Conservation (phyloP, 169 alveolate genomes). For the Miamiensis avidus region DNA sequence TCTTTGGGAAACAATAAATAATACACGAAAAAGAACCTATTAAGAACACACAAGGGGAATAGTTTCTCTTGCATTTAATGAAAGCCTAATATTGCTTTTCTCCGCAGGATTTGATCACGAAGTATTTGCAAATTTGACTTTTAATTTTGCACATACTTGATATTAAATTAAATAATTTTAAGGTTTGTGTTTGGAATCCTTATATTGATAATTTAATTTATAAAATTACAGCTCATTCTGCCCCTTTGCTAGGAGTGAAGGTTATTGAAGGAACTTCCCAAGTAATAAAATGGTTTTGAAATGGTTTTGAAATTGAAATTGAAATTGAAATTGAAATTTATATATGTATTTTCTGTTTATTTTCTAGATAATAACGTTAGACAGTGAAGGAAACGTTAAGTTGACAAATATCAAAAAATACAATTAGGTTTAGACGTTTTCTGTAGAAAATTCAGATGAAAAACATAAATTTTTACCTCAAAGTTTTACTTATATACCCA, state of each 20-base stretch:
- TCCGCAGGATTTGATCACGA: slow-evolving; percentile 87
- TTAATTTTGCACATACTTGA: neutral
- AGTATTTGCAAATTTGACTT: slow-evolving; percentile 13
- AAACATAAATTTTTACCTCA: slow-evolving; percentile 49
- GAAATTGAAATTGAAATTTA: slow-evolving; percentile 48
- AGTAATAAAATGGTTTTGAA: slow-evolving; percentile 69
- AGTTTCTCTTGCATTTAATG: slow-evolving; percentile 63
- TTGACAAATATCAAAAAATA: slow-evolving; percentile 50
- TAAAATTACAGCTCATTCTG: slow-evolving; percentile 75
- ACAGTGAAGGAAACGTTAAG: slow-evolving; percentile 68
- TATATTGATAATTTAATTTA: slow-evolving; percentile 74
- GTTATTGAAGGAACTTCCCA: slow-evolving; percentile 65
- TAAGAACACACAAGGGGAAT: slow-evolving; percentile 79
- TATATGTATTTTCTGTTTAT: slow-evolving; percentile 29
- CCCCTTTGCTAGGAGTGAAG: slow-evolving; percentile 66
- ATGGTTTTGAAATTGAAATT: slow-evolving; percentile 55
- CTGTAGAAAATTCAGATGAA: slow-evolving; percentile 45
- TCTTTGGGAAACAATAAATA: slow-evolving; percentile 78
- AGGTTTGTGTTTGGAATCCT: slow-evolving; percentile 84
- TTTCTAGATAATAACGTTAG: slow-evolving; percentile 69
- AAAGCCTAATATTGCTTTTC: slow-evolving; percentile 64
- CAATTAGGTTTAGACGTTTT: slow-evolving; percentile 34
- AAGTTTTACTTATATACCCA: slow-evolving; percentile 49
- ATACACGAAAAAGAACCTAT: slow-evolving; percentile 69
- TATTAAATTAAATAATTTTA: neutral